Conservation (phyloP, 495 filamentous ascomycete species). For the Penicillium tannophilum region DNA sequence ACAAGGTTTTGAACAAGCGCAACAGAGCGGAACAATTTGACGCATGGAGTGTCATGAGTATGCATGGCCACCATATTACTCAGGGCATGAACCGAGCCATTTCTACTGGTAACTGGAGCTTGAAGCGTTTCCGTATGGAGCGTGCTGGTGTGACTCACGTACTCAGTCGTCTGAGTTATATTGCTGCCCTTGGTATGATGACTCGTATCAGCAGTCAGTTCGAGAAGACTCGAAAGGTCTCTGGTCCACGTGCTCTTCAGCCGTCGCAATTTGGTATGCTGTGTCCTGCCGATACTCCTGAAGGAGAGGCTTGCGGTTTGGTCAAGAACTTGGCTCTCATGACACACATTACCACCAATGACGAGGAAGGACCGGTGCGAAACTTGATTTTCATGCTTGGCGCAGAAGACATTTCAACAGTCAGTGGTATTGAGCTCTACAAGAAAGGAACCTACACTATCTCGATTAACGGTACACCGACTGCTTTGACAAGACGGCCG, state of each 20-base stretch:
- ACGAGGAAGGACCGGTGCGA: constrained; percentile 84
- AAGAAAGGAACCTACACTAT: constrained; percentile 81
- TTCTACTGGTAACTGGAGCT: constrained; percentile 94
- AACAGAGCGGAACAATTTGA: constrained; percentile 86
- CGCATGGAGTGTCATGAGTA: constrained; percentile 71
- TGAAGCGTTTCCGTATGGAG: constrained; percentile 98
- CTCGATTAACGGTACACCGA: constrained; percentile 91
- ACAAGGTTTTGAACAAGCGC: constrained; percentile 89
- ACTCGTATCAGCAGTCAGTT: constrained; percentile 98
- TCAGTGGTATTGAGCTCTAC: constrained; percentile 82
- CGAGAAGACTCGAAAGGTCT: constrained; percentile 95
- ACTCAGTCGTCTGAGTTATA: constrained; percentile 91
- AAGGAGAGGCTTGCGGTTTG: constrained; percentile 96
- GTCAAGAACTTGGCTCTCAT: constrained; percentile 98
- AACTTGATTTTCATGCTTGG: constrained; percentile 78
- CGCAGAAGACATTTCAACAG: constrained; percentile 72
- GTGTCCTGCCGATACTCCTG: constrained; percentile 93
- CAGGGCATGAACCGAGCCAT: constrained; percentile 90
- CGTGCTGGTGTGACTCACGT: constrained; percentile 96
- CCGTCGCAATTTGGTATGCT: constrained; percentile 98
- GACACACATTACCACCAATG: constrained; percentile 97
- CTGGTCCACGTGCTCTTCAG: constrained; percentile 91
- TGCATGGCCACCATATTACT: constrained; percentile 80
- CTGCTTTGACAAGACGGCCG: constrained; percentile 78
- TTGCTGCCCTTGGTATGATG: constrained; percentile 99